A percentile compares a stretch with the other conserved stretches of the same genome.
phyloP scores from a whole-genome alignment of 305 asterid genomes.

The Solanum hybrid region DNA sequence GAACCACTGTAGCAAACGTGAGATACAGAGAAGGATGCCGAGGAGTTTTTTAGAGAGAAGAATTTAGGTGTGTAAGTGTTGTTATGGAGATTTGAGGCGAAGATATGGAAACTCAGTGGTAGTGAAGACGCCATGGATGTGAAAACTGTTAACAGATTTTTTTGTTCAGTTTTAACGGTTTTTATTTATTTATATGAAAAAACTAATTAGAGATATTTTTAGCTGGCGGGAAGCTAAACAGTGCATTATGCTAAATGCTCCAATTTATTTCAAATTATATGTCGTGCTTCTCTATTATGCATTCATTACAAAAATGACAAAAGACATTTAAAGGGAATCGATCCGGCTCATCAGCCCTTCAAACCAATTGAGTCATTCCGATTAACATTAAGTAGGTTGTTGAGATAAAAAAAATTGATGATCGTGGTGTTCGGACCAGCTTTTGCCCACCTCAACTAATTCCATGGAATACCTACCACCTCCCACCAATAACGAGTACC shows the following conservation, averaged over 20 bases:
- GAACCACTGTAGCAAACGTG: conserved; percentile 51
- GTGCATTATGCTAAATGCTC: neutral
- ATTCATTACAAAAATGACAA: no score
- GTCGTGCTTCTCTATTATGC: neutral
- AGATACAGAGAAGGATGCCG: conserved; percentile 15
- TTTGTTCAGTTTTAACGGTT: neutral
- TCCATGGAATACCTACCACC: neutral
- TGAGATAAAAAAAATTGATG: no score
- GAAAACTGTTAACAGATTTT: neutral
- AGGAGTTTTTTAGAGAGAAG: neutral
- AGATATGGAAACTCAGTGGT: conserved; percentile 1
- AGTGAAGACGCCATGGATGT: conserved; percentile 7
- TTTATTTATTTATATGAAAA: neutral
- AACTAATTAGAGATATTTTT: neutral
- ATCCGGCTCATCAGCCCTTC: neutral
- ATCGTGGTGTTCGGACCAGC: accelerated
- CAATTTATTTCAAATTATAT: neutral
- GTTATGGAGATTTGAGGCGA: neutral
- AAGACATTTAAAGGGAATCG: no score
- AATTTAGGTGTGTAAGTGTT: neutral
- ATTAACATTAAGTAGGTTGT: no score
- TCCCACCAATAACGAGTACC: accelerated
- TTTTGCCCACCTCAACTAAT: no score
- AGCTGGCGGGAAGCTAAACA: neutral
- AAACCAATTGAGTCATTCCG: no score